phyloP scores from a whole-genome alignment of 805 yeast genomes.

The Yarrowia keelungensis region DNA sequence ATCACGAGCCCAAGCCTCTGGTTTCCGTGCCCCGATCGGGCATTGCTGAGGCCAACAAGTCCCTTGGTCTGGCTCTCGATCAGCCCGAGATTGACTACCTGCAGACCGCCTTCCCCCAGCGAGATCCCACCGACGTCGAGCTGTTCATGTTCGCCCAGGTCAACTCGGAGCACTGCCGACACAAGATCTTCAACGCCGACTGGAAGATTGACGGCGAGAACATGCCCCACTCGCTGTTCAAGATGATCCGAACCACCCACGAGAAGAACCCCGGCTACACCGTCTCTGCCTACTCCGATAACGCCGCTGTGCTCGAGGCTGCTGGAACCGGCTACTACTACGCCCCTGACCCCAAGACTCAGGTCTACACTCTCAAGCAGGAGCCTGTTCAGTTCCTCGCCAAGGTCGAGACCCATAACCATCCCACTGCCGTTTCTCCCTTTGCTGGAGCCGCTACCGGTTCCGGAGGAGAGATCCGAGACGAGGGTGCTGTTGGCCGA shows the following conservation, averaged over 20 bases:
- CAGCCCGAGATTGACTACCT: slow-evolving; percentile 90
- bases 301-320: slow-evolving; percentile 88
- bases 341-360: slow-evolving; percentile 76
- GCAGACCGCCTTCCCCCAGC: slow-evolving; percentile 77
- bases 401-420: slow-evolving; percentile 98
- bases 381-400: slow-evolving; percentile 89
- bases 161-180: slow-evolving; percentile 99
- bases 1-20: slow-evolving; percentile 82
- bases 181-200: slow-evolving; percentile 96
- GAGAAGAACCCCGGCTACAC: slow-evolving; percentile 79
- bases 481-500: slow-evolving; percentile 99
- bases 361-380: slow-evolving; percentile 73
- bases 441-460: slow-evolving; percentile 99
- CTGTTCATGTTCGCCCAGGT: slow-evolving; percentile 99
- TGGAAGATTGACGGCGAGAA: slow-evolving; percentile 91
- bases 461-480: slow-evolving; percentile 99
- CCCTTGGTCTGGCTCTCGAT: slow-evolving; percentile 93
- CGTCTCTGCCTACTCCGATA: slow-evolving; percentile 93
- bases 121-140: slow-evolving; percentile 98
- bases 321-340: slow-evolving; percentile 74
- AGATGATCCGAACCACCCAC: slow-evolving; percentile 96
- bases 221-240: slow-evolving; percentile 78
- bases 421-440: slow-evolving; percentile 99
- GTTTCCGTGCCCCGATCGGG: slow-evolving; percentile 63
- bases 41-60: slow-evolving; percentile 76